A percentile compares a stretch with the other conserved stretches of the same genome.
These are phyloP conservation scores for Penicillium italicum DNA, from an alignment of 2,329 filamentous ascomycete genomes.

Conservation along the genomic window DNA sequence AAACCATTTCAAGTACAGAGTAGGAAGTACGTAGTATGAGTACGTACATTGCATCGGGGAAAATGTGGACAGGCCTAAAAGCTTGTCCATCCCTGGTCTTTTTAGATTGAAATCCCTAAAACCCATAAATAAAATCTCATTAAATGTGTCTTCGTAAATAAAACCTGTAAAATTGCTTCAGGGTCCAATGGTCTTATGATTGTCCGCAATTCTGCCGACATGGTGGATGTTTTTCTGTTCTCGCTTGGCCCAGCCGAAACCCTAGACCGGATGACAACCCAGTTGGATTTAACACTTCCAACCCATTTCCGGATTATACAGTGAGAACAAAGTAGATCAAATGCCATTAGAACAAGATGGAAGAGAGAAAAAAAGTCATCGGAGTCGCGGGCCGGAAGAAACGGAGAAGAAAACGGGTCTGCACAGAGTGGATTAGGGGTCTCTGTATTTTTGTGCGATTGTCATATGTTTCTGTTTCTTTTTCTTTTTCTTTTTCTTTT, in stretches of 20 bases:
- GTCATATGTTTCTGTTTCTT: neutral
- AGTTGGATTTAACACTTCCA: conserved; percentile 5
- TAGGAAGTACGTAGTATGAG: neutral
- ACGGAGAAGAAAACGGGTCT: conserved; percentile 24
- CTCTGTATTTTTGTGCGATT: conserved; percentile 3
- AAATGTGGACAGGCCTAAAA: conserved; percentile 2
- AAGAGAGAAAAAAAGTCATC: conserved; percentile 1
- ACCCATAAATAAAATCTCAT: neutral
- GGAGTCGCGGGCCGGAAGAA: conserved; percentile 23
- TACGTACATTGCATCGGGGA: neutral
- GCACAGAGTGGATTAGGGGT: conserved; percentile 25
- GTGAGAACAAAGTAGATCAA: neutral
- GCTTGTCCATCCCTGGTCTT: conserved; percentile 10
- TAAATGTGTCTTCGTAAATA: neutral
- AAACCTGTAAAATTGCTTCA: neutral
- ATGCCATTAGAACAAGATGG: neutral
- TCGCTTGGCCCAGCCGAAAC: conserved; percentile 24
- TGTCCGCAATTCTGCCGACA: conserved; percentile 22
- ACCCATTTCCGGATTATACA: no score
- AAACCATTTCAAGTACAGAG: neutral
- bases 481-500: neutral
- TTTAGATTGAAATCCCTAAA: neutral
- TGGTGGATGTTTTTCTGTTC: conserved; percentile 6
- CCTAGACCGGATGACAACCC: conserved; percentile 21
- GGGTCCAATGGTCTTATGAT: conserved; percentile 10